These are phyloP conservation scores for Nicotiana noctiflora DNA, from an alignment of 257 asterid genomes.

Conservation along the genomic window DNA sequence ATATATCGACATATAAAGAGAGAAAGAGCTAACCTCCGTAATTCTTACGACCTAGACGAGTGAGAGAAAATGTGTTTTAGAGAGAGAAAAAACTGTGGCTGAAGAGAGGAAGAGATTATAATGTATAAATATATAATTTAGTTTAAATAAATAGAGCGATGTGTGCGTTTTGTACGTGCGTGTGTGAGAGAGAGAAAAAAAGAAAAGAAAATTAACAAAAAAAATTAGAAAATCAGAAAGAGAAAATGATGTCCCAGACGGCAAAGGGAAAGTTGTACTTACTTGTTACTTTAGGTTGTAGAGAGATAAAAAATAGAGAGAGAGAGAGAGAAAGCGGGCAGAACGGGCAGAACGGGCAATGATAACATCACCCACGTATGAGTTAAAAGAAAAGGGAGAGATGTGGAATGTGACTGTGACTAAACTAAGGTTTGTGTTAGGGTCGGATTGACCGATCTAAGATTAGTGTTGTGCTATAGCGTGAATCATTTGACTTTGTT, in stretches of 20 bases:
- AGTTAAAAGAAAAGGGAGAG: neutral
- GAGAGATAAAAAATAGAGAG: neutral
- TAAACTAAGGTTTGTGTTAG: neutral
- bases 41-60: constrained; percentile 9
- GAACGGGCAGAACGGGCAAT: constrained; percentile 11
- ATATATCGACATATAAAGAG: neutral
- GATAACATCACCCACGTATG: constrained; percentile 17
- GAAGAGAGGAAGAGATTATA: constrained; percentile 8
- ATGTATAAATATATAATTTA: neutral
- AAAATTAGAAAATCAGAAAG: neutral
- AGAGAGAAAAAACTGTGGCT: constrained; percentile 22
- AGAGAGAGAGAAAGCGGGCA: neutral
- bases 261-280: constrained; percentile 9
- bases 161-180: neutral
- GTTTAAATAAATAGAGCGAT: constrained; percentile 8
- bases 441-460: neutral
- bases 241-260: neutral
- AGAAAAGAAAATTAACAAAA: neutral
- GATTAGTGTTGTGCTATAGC: neutral
- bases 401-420: constrained; percentile 4
- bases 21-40: constrained; percentile 18
- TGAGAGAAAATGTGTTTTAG: constrained; percentile 13
- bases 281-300: neutral
- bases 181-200: neutral
- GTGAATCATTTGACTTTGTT: constrained; percentile 3